phyloP scores from a whole-genome alignment of 306 rosid genomes.

The Malus sieversii region DNA sequence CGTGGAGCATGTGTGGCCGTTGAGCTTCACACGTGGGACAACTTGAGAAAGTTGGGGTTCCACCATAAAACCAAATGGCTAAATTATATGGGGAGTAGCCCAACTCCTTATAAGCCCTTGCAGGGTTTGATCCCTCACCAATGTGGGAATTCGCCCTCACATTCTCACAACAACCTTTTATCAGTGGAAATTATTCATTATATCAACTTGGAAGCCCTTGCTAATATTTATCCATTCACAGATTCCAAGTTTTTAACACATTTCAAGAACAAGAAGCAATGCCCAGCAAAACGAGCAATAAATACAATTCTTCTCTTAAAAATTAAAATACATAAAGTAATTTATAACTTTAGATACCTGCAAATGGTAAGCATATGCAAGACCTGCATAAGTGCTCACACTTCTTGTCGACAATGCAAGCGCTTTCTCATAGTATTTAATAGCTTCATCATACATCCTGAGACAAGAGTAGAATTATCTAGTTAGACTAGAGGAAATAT shows the following conservation, averaged over 20 bases:
- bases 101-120: too few species aligned
- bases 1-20: too few species aligned
- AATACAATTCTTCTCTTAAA: neutral
- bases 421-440: conserved; percentile 81
- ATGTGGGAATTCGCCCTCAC: too few species aligned
- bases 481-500: conserved; percentile 12
- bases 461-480: conserved; percentile 13
- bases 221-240: neutral
- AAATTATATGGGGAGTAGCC: too few species aligned
- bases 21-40: too few species aligned
- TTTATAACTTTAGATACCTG: conserved; percentile 40
- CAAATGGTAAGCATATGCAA: conserved; percentile 89
- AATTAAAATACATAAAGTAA: neutral
- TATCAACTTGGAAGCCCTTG: neutral
- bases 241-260: neutral
- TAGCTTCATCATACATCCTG: conserved; percentile 78
- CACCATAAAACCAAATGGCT: too few species aligned
- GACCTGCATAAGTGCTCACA: conserved; percentile 92
- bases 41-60: too few species aligned
- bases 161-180: too few species aligned
- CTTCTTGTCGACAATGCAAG: conserved; percentile 76
- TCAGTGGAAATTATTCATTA: too few species aligned
- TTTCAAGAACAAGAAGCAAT: neutral
- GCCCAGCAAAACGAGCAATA: neutral
- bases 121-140: too few species aligned